A percentile compares a stretch with the other conserved stretches of the same genome.
Conservation (phyloP, 2,329 filamentous ascomycete genomes). For the Dissoconium aciculare region DNA sequence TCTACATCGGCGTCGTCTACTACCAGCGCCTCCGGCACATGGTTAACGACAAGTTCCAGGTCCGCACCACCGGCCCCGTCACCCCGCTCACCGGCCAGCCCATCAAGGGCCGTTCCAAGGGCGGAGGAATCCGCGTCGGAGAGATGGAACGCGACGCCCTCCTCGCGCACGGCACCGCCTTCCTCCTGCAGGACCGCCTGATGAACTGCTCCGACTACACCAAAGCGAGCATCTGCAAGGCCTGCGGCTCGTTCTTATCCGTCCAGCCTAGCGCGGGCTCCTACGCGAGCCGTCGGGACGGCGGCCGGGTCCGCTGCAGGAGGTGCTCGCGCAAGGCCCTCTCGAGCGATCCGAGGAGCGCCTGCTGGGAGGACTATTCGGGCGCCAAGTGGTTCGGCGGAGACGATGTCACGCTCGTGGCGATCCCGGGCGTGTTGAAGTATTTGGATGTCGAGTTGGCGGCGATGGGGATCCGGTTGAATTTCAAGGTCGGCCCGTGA, state of each 20-base stretch:
- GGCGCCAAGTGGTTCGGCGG: constrained; percentile 76
- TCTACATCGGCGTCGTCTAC: constrained; percentile 93
- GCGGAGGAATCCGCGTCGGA: constrained; percentile 95
- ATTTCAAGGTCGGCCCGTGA: constrained; percentile 58
- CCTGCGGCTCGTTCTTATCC: constrained; percentile 79
- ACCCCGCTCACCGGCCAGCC: constrained; percentile 85
- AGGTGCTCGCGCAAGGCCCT: constrained; percentile 22
- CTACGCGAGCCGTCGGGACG: constrained; percentile 24
- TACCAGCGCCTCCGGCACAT: constrained; percentile 97
- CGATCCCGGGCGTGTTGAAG: constrained; percentile 81
- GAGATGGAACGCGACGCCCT: constrained; percentile 98
- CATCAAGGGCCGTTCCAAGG: constrained; percentile 90
- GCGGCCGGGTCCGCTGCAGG: constrained; percentile 22
- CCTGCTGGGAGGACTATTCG: constrained; percentile 76
- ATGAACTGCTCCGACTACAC: constrained; percentile 96
- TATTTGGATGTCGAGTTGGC: constrained; percentile 90
- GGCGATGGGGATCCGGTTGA: constrained; percentile 91
- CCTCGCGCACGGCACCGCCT: constrained; percentile 87
- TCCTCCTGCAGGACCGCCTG: constrained; percentile 83
- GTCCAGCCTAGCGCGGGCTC: constrained; percentile 58
- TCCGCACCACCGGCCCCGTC: constrained; percentile 85
- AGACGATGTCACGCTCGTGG: constrained; percentile 78
- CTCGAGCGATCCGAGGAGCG: constrained; percentile 31
- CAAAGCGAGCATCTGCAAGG: constrained; percentile 74
- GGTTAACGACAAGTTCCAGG: constrained; percentile 99